Conservation (phyloP, 176 grass and related monocot genomes). For the Olyra latifolia region DNA sequence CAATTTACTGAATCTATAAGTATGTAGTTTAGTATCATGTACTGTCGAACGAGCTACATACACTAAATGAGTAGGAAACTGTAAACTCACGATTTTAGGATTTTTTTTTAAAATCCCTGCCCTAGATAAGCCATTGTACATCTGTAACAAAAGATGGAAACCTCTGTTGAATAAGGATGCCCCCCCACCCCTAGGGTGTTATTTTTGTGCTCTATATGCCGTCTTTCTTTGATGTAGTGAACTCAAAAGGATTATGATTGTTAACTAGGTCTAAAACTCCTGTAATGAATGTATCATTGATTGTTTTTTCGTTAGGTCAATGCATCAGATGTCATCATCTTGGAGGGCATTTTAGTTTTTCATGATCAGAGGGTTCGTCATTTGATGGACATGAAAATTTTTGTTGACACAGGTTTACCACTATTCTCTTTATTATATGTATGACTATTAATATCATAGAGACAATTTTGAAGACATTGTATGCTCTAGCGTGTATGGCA, state of each 20-base stretch:
- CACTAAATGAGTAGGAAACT: not conserved
- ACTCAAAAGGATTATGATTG: conserved; percentile 9
- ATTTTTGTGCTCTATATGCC: conserved; percentile 6
- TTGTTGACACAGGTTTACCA: conserved; percentile 87
- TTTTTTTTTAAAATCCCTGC: not conserved
- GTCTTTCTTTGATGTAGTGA: not conserved
- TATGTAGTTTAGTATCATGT: not conserved
- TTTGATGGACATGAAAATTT: conserved; percentile 98
- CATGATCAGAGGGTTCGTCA: conserved; percentile 83
- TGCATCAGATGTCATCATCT: conserved; percentile 95
- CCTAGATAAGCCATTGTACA: not conserved
- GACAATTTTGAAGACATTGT: conserved; percentile 15
- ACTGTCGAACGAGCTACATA: conserved; percentile 8
- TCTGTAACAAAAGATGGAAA: not conserved
- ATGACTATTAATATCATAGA: not conserved
- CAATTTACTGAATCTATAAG: conserved; percentile 10
- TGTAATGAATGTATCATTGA: not conserved
- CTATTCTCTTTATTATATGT: conserved; percentile 31
- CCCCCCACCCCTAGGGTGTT: not conserved
- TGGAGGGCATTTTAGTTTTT: conserved; percentile 94
- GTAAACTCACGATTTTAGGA: not conserved
- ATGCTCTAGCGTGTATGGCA: conserved; percentile 1
- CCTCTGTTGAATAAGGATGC: not conserved
- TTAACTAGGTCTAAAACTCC: conserved; percentile 22
- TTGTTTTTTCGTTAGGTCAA: conserved; percentile 71